These are phyloP conservation scores for Ceriops decandra DNA, from an alignment of 345 rosid species.

Conservation along the genomic window DNA sequence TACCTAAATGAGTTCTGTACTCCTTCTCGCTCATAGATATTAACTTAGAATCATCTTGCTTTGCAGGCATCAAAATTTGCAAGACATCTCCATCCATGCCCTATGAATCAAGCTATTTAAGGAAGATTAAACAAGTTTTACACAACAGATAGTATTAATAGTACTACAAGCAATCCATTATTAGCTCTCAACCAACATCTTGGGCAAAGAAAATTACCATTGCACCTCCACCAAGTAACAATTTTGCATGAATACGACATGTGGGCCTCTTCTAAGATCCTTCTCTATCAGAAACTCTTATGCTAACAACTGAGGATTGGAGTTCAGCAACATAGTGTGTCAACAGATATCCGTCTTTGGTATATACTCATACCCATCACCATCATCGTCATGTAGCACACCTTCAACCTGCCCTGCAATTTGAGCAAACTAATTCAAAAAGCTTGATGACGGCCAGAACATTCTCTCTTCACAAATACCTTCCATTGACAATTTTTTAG, in stretches of 20 bases:
- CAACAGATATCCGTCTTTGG: conserved; percentile 53
- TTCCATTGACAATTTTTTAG: no score
- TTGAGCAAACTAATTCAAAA: conserved; percentile 6
- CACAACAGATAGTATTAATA: not conserved
- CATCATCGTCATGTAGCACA: conserved; percentile 74
- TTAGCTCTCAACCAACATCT: not conserved
- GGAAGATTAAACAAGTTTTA: conserved; percentile 8
- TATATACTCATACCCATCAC: conserved; percentile 78
- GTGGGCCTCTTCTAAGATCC: conserved; percentile 83
- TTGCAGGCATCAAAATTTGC: conserved; percentile 58
- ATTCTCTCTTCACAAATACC: not conserved
- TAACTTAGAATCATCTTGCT: conserved; percentile 40
- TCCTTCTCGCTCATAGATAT: conserved; percentile 43
- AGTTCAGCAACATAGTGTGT: conserved; percentile 64
- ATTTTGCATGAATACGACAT: conserved; percentile 56
- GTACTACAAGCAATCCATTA: not conserved
- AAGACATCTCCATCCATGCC: conserved; percentile 80
- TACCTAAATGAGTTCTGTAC: conserved; percentile 57
- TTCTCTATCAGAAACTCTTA: conserved; percentile 57
- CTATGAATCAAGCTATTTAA: conserved; percentile 64
- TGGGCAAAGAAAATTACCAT: conserved; percentile 40
- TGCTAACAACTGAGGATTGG: conserved; percentile 54
- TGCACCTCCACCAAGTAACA: conserved; percentile 77
- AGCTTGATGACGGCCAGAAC: not conserved
- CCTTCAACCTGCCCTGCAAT: conserved; percentile 69